Evolutionary conservation across 805 yeast species (phyloP).

Genomic region (Yamadazyma nakazawae): DNA sequence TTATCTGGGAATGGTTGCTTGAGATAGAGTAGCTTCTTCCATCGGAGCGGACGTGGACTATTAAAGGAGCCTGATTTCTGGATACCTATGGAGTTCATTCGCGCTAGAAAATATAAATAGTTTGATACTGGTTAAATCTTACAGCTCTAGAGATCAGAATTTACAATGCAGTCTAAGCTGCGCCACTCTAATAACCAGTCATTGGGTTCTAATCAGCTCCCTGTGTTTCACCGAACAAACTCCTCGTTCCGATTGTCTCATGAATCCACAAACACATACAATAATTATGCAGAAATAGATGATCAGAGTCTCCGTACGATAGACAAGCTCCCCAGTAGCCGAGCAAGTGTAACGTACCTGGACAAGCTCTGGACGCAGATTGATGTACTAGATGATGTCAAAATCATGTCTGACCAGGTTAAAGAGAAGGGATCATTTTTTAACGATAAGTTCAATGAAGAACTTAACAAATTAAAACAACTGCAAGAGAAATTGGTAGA

Average conservation of each 20-base stretch:
- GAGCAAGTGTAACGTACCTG: conserved; percentile 62
- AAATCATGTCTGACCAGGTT: conserved; percentile 50
- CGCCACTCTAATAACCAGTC: conserved; percentile 11
- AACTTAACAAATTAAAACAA: conserved; percentile 50
- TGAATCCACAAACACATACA: conserved; percentile 12
- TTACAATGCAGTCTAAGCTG: not conserved
- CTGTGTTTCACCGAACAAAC: conserved; percentile 9
- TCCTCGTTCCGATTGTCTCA: conserved; percentile 12
- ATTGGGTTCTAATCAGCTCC: conserved; percentile 5
- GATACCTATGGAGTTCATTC: conserved; percentile 10
- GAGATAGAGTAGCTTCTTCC: conserved; percentile 86
- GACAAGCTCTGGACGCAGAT: conserved; percentile 86
- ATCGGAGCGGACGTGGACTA: conserved; percentile 33
- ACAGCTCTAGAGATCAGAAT: too few relatives aligned
- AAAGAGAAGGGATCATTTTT: conserved; percentile 46
- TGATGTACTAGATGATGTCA: conserved; percentile 79
- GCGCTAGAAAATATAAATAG: not conserved
- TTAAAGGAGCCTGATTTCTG: not conserved
- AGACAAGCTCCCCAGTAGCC: conserved; percentile 52
- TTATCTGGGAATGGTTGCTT: conserved; percentile 88
- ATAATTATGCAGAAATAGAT: not conserved
- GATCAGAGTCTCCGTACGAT: conserved; percentile 21
- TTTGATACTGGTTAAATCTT: not conserved
- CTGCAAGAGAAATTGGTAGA: conserved; percentile 48
- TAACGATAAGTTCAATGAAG: conserved; percentile 47